Evolutionary conservation across 2,329 filamentous ascomycete species (phyloP).

Genomic region (Sclerotinia minor): DNA sequence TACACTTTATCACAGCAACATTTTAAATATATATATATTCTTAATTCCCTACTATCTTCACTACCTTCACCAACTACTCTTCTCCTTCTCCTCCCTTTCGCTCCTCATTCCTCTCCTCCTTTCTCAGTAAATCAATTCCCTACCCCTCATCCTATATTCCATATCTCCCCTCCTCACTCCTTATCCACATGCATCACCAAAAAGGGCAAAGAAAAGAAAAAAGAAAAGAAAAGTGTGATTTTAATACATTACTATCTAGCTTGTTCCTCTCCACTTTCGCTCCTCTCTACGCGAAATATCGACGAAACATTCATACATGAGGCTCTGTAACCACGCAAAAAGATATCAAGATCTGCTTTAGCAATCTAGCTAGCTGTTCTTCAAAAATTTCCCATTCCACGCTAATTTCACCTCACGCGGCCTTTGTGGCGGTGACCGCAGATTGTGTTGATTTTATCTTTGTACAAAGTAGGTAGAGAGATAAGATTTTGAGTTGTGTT

Average conservation of each 20-base stretch:
- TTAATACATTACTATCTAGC: slow-evolving; percentile 17
- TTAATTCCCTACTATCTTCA: neutral
- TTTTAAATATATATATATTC: neutral
- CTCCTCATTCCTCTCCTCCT: neutral
- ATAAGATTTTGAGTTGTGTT: slow-evolving; percentile 18
- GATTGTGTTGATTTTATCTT: slow-evolving; percentile 17
- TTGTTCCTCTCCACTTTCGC: neutral
- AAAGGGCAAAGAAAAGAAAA: neutral
- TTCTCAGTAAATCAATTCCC: neutral
- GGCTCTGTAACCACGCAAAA: slow-evolving; percentile 2
- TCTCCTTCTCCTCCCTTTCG: neutral
- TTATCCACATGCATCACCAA: neutral
- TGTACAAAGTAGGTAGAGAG: slow-evolving; percentile 19
- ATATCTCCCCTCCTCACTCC: neutral
- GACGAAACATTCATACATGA: slow-evolving; percentile 7
- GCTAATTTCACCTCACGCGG: slow-evolving; percentile 17
- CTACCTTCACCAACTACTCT: neutral
- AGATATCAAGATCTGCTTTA: slow-evolving; percentile 8
- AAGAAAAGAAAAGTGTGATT: neutral
- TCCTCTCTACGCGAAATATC: neutral
- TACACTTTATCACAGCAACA: no score
- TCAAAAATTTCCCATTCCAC: slow-evolving; percentile 1
- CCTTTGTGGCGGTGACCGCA: slow-evolving; percentile 22
- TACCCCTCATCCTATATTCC: neutral
- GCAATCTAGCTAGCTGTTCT: neutral